Percentiles rank a stretch among this genome's conserved stretches.
phyloP scores from a whole-genome alignment of 2,329 filamentous ascomycete genomes.

The Xylaria sp. region DNA sequence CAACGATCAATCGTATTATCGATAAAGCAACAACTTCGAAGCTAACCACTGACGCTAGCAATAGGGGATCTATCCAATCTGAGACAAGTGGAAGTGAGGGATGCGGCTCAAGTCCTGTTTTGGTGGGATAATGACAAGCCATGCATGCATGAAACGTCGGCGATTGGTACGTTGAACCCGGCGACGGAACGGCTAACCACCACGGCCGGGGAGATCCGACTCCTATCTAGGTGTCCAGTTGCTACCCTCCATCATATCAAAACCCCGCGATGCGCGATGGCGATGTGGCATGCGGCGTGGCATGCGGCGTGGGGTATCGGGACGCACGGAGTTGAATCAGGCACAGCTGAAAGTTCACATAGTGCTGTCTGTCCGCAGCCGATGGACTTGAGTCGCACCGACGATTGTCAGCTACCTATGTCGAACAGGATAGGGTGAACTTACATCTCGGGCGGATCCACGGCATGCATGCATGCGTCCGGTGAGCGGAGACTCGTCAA shows the following conservation, averaged over 20 bases:
- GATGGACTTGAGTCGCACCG: no score
- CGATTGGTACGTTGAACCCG: neutral
- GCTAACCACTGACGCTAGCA: neutral
- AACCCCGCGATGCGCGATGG: conserved; percentile 7
- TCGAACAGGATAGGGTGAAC: no score
- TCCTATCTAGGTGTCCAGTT: conserved; percentile 14
- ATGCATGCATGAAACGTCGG: conserved; percentile 9
- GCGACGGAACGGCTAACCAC: neutral
- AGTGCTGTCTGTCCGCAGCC: neutral
- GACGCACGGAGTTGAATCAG: conserved; percentile 4
- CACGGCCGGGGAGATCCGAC: conserved; percentile 7
- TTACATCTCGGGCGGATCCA: no score
- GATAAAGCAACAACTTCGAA: neutral
- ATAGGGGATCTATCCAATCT: neutral
- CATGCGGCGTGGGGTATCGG: conserved; percentile 20
- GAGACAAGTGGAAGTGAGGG: conserved; percentile 12
- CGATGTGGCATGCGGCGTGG: conserved; percentile 17
- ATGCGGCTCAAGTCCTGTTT: conserved; percentile 43
- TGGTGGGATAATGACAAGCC: conserved; percentile 17
- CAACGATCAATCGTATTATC: neutral
- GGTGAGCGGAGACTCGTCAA: conserved; percentile 27
- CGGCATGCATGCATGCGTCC: conserved; percentile 19
- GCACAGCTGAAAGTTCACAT: conserved; percentile 9
- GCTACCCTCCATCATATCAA: conserved; percentile 22
- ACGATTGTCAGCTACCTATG: no score